Base-by-base conservation (phyloP, 495 filamentous ascomycete species). In the Penicillium macrosclerotiorum region DNA sequence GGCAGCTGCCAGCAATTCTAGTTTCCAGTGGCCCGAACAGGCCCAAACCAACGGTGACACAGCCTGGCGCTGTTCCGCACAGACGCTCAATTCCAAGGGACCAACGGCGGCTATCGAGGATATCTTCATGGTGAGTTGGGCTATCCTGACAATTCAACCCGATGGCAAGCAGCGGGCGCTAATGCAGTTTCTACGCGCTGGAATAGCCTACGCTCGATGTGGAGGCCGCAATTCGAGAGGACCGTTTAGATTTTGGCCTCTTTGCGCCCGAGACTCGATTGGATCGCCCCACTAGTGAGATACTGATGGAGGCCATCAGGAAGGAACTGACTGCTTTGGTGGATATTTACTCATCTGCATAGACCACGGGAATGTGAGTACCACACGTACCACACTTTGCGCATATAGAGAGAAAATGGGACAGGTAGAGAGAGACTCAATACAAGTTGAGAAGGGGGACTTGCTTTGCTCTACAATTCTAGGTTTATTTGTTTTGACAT, bases 141-240 rank as follows among this genome's bases (percentile, higher is more conserved):
- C 19, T 31, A 47, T 46, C 30, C 18, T 36, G 24, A 37, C 26
- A 7, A 20, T 44, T 32, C 30, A 29, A n/a, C n/a, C n/a, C 36
- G 29, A 48, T 32, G 14, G 20, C 27, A 11, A 52, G 14, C 11
- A 43, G 16, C 39, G 30, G 45, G 26, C 30, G 40, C 37, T 59
- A 57, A 55, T 49, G 40, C 37, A 40, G 39, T 47, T 55, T 38
- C 37, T 51, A 52, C 47, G 29, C 20, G n/a, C 44, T 46, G 37
- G 16, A 45, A 52, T 47, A 69, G 65, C 57, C 62, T 43, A 65
- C 60, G 16, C 52, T 69, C 23, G 65, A 69, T 40, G 53, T 69
- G 11, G 65, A 69, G 49, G 60, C 62, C 4, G 62, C 62, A 3
- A 47, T 69, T 31, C 62, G 62, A 27, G 45, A 60, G 9, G 59